Conservation (phyloP, 2,329 filamentous ascomycete species). For the Penicillium sp. region DNA sequence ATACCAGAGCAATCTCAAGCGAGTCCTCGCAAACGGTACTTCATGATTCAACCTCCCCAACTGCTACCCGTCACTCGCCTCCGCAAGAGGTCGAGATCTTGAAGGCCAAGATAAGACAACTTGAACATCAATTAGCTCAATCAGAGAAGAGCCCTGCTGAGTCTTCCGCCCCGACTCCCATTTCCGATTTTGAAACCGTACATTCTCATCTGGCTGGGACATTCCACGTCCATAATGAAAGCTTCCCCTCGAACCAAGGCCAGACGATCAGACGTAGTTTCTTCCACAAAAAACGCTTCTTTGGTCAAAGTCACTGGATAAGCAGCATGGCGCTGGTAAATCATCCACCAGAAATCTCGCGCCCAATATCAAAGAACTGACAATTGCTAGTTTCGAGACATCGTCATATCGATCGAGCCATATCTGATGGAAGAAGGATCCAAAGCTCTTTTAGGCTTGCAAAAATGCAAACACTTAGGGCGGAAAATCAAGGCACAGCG, state of each 20-base stretch:
- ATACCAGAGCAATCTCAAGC: slow-evolving; percentile 9
- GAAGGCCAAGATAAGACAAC: slow-evolving; percentile 43
- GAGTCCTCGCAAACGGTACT: slow-evolving; percentile 10
- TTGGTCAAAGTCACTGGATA: slow-evolving; percentile 61
- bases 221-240: slow-evolving; percentile 48
- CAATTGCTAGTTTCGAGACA: slow-evolving; percentile 18
- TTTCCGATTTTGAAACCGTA: slow-evolving; percentile 40
- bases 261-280: slow-evolving; percentile 46
- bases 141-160: slow-evolving; percentile 18
- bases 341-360: not conserved
- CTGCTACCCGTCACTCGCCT: slow-evolving; percentile 24
- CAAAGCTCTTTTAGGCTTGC: slow-evolving; percentile 39
- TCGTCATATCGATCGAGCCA: slow-evolving; percentile 50
- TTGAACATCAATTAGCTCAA: slow-evolving; percentile 48
- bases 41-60: slow-evolving; percentile 18
- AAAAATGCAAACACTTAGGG: slow-evolving; percentile 57
- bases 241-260: slow-evolving; percentile 30
- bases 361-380: not conserved
- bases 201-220: slow-evolving; percentile 45
- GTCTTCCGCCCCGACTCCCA: slow-evolving; percentile 19
- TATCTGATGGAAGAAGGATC: slow-evolving; percentile 41
- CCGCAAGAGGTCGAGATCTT: slow-evolving; percentile 41
- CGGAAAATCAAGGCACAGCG: slow-evolving; percentile 55
- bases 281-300: slow-evolving; percentile 57
- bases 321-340: slow-evolving; percentile 42